Evolutionary conservation across 352 stramenopile genomes (phyloP), one percentile per base, ranked within the genome.

Genomic region (Globisporangium spiculum): DNA sequence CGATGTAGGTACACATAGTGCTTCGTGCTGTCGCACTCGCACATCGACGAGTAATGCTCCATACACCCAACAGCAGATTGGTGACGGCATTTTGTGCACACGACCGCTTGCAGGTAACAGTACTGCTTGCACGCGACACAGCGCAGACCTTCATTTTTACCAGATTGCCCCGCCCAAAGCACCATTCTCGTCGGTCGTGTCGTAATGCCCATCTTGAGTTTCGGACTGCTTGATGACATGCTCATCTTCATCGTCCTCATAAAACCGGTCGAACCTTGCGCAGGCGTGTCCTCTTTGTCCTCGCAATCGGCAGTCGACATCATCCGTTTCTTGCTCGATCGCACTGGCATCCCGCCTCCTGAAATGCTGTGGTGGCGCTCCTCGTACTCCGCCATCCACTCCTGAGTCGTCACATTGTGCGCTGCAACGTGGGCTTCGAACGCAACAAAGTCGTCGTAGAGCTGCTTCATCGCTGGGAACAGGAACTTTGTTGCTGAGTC

Each of bases 61-160:
- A 83, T 55, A 57, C 88, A 96, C 0, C 86, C 88, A n/a, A 96
- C 85, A 12, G 71, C 81, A 34, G 75, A 78, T 1, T 79, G 74
- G 38, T 85, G 78, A 2, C 84, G 83, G 27, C 88, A 96, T 46
- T 78, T 83, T 1, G 83, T 88, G 54, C 88, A 96, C 24, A 92
- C 86, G 0, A 96, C 88, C 14, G 88, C 88, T 63, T 93, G 83
- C 1, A 96, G 60, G 71, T 91, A 96, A 69, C 88, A 96, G 65
- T 96, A 96, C 66, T 96, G 88, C 27, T 93, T 92, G 72, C 88
- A 96, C 3, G 71, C 75, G 0, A 78, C 76, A 52, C 88, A 96
- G 18, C 87, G 88, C 18, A 96, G 67, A 7, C 86, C 88, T 61
- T 93, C 79, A 32, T 79, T 80, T 60, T 91, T 94, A 20, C 88